phyloP scores from a whole-genome alignment of 768 basidiomycete species.

The Rhodotorula babjevae region DNA sequence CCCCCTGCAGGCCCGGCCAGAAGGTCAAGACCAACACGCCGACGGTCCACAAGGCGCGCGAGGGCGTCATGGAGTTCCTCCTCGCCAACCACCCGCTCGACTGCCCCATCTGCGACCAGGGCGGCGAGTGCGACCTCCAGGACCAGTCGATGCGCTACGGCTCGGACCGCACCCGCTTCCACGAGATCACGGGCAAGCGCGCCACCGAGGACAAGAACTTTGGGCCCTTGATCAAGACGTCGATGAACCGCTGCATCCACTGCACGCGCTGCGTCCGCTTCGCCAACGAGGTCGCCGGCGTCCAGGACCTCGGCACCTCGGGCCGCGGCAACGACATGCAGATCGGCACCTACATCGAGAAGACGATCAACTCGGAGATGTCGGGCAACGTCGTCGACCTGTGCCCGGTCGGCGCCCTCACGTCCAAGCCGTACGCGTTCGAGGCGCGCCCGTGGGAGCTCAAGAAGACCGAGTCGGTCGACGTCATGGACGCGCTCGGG shows the following conservation, averaged over 20 bases:
- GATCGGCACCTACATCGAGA: constrained; percentile 97
- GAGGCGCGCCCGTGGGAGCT: constrained; percentile 97
- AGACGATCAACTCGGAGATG: constrained; percentile 93
- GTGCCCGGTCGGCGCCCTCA: constrained; percentile 96
- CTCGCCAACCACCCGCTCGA: constrained; percentile 96
- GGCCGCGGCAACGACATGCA: constrained; percentile 97
- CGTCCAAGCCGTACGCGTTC: constrained; percentile 97
- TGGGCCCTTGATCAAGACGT: constrained; percentile 95
- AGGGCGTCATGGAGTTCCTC: constrained; percentile 96
- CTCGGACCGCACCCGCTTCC: constrained; percentile 93
- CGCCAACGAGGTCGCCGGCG: constrained; percentile 97
- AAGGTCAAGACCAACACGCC: constrained; percentile 46
- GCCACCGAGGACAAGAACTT: constrained; percentile 98
- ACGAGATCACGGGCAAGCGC: constrained; percentile 95
- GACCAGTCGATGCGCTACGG: constrained; percentile 99
- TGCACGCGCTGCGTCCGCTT: constrained; percentile 99
- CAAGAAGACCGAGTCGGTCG: constrained; percentile 94
- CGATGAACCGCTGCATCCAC: constrained; percentile 98
- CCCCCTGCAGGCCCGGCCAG: constrained; percentile 40
- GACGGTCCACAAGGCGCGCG: constrained; percentile 50
- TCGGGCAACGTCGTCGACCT: constrained; percentile 96
- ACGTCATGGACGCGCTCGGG: constrained; percentile 90
- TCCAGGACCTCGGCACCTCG: constrained; percentile 93
- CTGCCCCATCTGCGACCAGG: constrained; percentile 98
- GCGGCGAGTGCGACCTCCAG: constrained; percentile 96